Percentiles rank a stretch among this genome's conserved stretches.
These are phyloP conservation scores for Scalesia atractyloides DNA, from an alignment of 129 eudicot species.

Conservation along the genomic window DNA sequence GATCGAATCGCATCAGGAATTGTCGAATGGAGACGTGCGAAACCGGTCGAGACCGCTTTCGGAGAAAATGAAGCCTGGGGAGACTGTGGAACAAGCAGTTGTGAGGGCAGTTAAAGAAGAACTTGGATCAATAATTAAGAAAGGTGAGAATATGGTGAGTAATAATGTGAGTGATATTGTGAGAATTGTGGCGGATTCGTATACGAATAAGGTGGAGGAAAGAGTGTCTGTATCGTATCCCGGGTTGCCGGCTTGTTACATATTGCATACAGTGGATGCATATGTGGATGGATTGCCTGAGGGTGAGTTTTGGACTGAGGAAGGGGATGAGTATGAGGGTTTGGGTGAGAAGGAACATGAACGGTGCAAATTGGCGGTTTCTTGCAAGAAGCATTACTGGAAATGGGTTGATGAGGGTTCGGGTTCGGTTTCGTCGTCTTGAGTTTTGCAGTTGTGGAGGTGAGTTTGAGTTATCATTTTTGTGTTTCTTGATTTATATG, in stretches of 20 bases:
- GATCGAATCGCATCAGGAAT: slow-evolving; percentile 75
- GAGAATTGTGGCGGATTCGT: slow-evolving; percentile 53
- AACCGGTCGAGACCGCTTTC: slow-evolving; percentile 63
- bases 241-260: slow-evolving; percentile 93
- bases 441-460: slow-evolving; percentile 26
- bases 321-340: slow-evolving; percentile 56
- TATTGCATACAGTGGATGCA: slow-evolving; percentile 78
- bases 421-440: slow-evolving; percentile 17
- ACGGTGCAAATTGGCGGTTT: slow-evolving; percentile 52
- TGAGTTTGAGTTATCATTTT: slow-evolving; percentile 40
- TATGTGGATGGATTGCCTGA: slow-evolving; percentile 81
- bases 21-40: slow-evolving; percentile 70
- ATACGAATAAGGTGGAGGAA: slow-evolving; percentile 74
- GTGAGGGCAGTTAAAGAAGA: slow-evolving; percentile 78
- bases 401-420: slow-evolving; percentile 73
- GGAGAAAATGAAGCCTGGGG: slow-evolving; percentile 91
- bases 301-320: slow-evolving; percentile 71
- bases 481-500: slow-evolving; percentile 10
- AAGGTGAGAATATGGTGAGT: no score
- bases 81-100: slow-evolving; percentile 65
- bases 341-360: slow-evolving; percentile 31
- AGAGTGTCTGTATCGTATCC: slow-evolving; percentile 77
- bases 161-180: no score
- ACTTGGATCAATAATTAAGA: slow-evolving; percentile 51
- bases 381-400: slow-evolving; percentile 85